These are phyloP conservation scores for Pseudogymnoascus destructans DNA, from an alignment of 2,329 filamentous ascomycete species.

Conservation along the genomic window DNA sequence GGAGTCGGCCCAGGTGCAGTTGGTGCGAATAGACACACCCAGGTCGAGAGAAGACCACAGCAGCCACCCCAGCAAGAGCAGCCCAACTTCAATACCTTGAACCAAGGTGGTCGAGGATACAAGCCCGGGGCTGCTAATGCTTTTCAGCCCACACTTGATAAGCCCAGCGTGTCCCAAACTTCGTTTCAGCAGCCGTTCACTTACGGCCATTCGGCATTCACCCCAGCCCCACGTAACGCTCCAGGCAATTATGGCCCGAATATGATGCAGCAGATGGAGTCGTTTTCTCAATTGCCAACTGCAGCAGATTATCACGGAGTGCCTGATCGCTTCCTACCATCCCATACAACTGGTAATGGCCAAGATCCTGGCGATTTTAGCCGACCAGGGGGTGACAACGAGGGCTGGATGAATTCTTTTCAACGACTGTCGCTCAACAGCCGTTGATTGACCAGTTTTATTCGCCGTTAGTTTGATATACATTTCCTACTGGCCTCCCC, in stretches of 20 bases:
- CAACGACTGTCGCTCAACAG: slow-evolving; percentile 58
- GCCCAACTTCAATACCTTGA: slow-evolving; percentile 16
- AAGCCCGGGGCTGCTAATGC: slow-evolving; percentile 31
- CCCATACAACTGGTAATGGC: slow-evolving; percentile 27
- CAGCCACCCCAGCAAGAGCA: slow-evolving; percentile 22
- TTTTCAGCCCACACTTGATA: slow-evolving; percentile 32
- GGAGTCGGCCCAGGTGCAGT: slow-evolving; percentile 54
- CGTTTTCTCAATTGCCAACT: slow-evolving; percentile 32
- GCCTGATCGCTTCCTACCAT: slow-evolving; percentile 35
- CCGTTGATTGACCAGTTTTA: slow-evolving; percentile 16
- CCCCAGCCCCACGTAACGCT: slow-evolving; percentile 28
- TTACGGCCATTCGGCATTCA: slow-evolving; percentile 35
- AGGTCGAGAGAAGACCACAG: slow-evolving; percentile 29
- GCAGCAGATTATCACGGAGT: slow-evolving; percentile 34
- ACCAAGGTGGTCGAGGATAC: slow-evolving; percentile 20
- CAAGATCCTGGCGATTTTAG: slow-evolving; percentile 31
- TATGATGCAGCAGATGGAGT: slow-evolving; percentile 31
- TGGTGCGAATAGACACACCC: slow-evolving; percentile 36
- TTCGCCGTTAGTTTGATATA: slow-evolving; percentile 1
- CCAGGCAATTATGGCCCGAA: slow-evolving; percentile 28
- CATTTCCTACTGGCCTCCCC: neutral
- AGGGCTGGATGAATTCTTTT: slow-evolving; percentile 51
- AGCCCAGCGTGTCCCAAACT: slow-evolving; percentile 28
- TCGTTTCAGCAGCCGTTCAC: slow-evolving; percentile 29
- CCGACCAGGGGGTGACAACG: slow-evolving; percentile 29